Conservation (phyloP, 208 protist species). For the Leishmania guyanensis region DNA sequence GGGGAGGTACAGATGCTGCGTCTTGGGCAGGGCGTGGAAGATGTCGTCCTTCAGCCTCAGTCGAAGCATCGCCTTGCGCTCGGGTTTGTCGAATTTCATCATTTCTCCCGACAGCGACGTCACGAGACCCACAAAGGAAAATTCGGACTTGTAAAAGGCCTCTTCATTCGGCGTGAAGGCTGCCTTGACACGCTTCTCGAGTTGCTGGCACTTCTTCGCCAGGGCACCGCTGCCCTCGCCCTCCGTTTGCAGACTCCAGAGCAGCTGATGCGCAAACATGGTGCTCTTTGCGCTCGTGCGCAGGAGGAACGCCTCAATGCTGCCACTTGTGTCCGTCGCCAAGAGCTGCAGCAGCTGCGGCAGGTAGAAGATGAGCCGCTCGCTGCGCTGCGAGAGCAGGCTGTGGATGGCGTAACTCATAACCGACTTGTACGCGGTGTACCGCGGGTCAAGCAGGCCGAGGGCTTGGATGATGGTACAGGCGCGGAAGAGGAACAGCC, state of each 20-base stretch:
- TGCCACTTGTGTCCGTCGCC: slow-evolving; percentile 55
- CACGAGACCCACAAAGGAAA: slow-evolving; percentile 73
- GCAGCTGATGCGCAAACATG: slow-evolving; percentile 88
- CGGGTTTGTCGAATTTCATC: slow-evolving; percentile 72
- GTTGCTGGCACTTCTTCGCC: slow-evolving; percentile 43
- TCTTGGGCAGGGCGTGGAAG: slow-evolving; percentile 55
- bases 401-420: slow-evolving; percentile 75
- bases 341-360: slow-evolving; percentile 89
- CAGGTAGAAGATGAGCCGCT: slow-evolving; percentile 90
- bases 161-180: slow-evolving; percentile 49
- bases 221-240: slow-evolving; percentile 50
- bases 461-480: slow-evolving; percentile 76
- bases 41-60: slow-evolving; percentile 58
- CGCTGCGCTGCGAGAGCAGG: slow-evolving; percentile 71
- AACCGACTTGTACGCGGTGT: slow-evolving; percentile 52
- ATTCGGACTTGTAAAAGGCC: slow-evolving; percentile 75
- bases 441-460: slow-evolving; percentile 63
- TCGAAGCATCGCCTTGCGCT: slow-evolving; percentile 78
- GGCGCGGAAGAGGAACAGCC: slow-evolving; percentile 67
- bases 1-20: slow-evolving; percentile 83
- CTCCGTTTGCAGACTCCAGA: slow-evolving; percentile 85
- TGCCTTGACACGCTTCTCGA: slow-evolving; percentile 39
- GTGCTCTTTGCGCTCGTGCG: slow-evolving; percentile 61
- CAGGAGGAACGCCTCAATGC: slow-evolving; percentile 57
- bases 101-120: slow-evolving; percentile 84